Base-by-base conservation (phyloP, 306 rosid genomes). In the Castanospermum australe region DNA sequence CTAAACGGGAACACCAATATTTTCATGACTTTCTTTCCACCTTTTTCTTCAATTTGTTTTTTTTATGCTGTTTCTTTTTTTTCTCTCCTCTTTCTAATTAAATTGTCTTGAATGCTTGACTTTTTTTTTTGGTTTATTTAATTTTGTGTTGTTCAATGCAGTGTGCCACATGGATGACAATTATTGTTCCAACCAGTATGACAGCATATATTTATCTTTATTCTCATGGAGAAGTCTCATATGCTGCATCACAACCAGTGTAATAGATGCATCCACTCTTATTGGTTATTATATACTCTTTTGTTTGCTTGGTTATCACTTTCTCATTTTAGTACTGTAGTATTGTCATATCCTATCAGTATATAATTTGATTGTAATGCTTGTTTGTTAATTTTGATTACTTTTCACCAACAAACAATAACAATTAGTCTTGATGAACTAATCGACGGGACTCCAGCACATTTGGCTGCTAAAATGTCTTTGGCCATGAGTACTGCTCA, bases 211-310 rank as follows among this genome's bases (percentile, higher is more conserved):
- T 96, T 22, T 96, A 91, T 89, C 99, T 96, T 72, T 96, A 96
- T 82, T 96, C 99, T 48, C 94, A 86, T 44, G 99, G 98, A 81
- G 99, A 96, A 93, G 99, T 96, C 70, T 86, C 93, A 18, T 87
- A 91, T 77, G 98, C 99, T 86, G 99, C 99, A 88, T 93, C 97
- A 81, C 99, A 96, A 96, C 99, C 99, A 87, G 99, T 96, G 99
- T 93, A 96, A 96, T 96, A 96, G 97, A 93, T 79, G 97, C 94
- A 85, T 92, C 98, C 92, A 85, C 85, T 81, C 85, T 77, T 74
- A 74, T 60, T 51, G 56, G 44, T 70, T 77, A 32, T 71, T n/a
- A n/a, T 55, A 69, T 54, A 35, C 22, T 35, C 20, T 55, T 57
- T 66, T 67, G 56, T 67, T n/a, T n/a, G n/a, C 67, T 67, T 68